Conservation (phyloP, 306 rosid genomes). For the Adenanthera pavonina region DNA sequence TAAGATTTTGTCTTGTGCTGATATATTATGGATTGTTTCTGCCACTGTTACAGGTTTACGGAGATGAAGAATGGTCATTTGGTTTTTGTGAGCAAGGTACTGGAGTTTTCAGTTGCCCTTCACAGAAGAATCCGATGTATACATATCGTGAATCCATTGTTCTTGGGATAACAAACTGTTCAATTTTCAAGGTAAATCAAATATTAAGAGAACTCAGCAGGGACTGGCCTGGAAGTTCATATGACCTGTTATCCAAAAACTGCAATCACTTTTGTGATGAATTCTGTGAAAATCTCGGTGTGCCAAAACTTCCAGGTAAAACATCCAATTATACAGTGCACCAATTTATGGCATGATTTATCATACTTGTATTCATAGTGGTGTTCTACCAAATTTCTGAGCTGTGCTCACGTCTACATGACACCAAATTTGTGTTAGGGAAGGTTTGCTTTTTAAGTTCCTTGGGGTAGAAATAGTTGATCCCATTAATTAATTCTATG, state of each 20-base stretch:
- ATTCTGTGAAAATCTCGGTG: slow-evolving; percentile 86
- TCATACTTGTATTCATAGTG: background rate
- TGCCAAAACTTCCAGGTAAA: slow-evolving; percentile 94
- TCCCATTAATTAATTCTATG: background rate
- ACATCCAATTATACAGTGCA: slow-evolving; percentile 9
- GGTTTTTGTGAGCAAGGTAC: slow-evolving; percentile 97
- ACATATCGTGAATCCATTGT: slow-evolving; percentile 78
- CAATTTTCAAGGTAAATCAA: slow-evolving; percentile 83
- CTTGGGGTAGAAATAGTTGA: background rate
- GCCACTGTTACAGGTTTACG: slow-evolving; percentile 65
- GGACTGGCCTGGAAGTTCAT: slow-evolving; percentile 94
- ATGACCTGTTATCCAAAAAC: slow-evolving; percentile 89
- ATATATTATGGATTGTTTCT: slow-evolving; percentile 32
- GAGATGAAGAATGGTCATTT: slow-evolving; percentile 98
- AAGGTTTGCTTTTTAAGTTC: slow-evolving; percentile 3
- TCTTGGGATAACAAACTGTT: slow-evolving; percentile 74
- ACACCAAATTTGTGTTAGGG: slow-evolving; percentile 15
- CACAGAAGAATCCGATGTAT: slow-evolving; percentile 93
- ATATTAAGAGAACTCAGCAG: slow-evolving; percentile 94
- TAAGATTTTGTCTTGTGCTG: slow-evolving; percentile 9
- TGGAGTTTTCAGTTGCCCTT: slow-evolving; percentile 97
- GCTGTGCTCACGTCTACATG: background rate
- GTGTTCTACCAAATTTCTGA: background rate
- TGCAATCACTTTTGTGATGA: slow-evolving; percentile 99
- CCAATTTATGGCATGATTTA: slow-evolving; percentile 4